Evolutionary conservation across 768 basidiomycete species (phyloP), one percentile per base, ranked within the genome.

Genomic region (Lyophyllum atratum): DNA sequence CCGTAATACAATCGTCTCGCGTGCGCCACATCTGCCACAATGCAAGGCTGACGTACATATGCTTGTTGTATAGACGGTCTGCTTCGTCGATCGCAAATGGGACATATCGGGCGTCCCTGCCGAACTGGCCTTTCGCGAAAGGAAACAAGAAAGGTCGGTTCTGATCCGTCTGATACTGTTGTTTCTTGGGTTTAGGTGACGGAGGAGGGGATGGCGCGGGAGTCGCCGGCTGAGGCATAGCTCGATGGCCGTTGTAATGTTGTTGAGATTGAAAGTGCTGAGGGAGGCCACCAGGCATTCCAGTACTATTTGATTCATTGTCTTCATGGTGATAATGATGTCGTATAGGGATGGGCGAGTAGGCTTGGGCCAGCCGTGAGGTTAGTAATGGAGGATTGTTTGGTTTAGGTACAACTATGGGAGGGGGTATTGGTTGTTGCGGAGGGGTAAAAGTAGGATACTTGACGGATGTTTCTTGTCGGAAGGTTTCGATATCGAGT

Each of bases 131-230:
- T n/a, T 86, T 83, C 6, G 94, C 92, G 69, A 97, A 99, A 0
- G 97, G 97, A 70, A 99, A 95, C 58, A 98, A 75, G 70, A 98
- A 99, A 1, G 97, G 96, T 12, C 92, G 81, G 45, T 76, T 86
- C 69, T 95, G 97, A 72, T 99, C 97, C 0, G 97, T 99, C 68
- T 98, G 97, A 70, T 93, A 99, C 69, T 96, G 93, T 68, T 96
- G 96, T 70, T 98, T 98, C 78, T 99, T 99, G 10, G 92, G 93
- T 67, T 96, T 98, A 2, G 86, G 91, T 31, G 77, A 78, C 1
- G 85, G 83, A 7, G 92, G 92, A 0, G 95, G 95, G 0, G 93
- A 86, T 1, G 95, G 94, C 24, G 94, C 93, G 6, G 95, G 95
- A 3, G 95, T 98, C 12, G 87, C 83, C 1, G 93, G 87, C 66